Percentiles rank a stretch among this genome's conserved stretches.
These are phyloP conservation scores for Osmanthus fragrans DNA, from an alignment of 257 asterid species.

Conservation along the genomic window DNA sequence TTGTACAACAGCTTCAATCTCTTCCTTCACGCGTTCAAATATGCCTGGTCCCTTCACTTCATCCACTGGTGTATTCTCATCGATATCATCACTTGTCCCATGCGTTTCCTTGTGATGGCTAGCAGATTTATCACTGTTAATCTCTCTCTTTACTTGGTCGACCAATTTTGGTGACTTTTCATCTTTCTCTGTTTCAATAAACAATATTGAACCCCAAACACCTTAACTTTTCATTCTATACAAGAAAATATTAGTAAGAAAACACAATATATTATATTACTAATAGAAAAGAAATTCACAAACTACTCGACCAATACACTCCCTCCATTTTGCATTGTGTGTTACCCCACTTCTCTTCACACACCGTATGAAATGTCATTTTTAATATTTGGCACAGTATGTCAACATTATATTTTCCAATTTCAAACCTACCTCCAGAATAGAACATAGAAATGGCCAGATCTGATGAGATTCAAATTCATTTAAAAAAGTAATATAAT, in stretches of 20 bases:
- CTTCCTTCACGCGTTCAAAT: conserved; percentile 76
- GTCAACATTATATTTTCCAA: background rate
- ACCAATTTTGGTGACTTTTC: conserved; percentile 34
- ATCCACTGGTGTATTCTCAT: conserved; percentile 59
- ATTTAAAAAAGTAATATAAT: background rate
- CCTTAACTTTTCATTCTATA: background rate
- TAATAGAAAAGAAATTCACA: background rate
- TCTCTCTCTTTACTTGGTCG: conserved; percentile 43
- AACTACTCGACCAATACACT: background rate
- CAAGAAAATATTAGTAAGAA: background rate
- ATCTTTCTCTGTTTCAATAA: conserved; percentile 32
- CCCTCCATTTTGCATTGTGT: background rate
- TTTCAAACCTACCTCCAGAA: background rate
- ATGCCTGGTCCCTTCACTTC: conserved; percentile 79
- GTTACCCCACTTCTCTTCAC: background rate
- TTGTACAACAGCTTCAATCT: conserved; percentile 72
- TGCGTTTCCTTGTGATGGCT: conserved; percentile 74
- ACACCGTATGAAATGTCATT: background rate
- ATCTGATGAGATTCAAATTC: background rate
- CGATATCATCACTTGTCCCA: conserved; percentile 68
- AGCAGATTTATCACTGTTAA: conserved; percentile 34
- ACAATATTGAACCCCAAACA: background rate
- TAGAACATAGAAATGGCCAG: background rate
- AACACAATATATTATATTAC: background rate
- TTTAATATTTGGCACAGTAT: background rate